Evolutionary conservation across 2,329 filamentous ascomycete species (phyloP), one percentile per base, ranked within the genome.

Genomic region (Huntiella abstrusa): DNA sequence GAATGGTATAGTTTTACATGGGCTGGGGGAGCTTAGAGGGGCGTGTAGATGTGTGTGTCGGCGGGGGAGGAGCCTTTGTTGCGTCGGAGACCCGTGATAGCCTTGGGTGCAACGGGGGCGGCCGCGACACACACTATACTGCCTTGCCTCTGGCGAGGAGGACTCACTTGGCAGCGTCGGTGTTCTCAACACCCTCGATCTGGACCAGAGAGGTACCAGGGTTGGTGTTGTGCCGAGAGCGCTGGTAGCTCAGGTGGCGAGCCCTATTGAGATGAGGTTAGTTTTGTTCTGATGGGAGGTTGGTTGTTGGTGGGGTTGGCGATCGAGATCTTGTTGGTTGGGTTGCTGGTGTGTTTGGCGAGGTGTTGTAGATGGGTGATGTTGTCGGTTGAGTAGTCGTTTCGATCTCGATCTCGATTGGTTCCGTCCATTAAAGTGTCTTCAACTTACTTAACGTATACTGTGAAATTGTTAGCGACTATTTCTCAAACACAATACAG

Each of bases 201-300:
- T 95, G 91, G 72, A 98, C 82, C 70, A 96, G 75, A 65, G 83
- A 83, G 60, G 83, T 92, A 70, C 80, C 80, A 59, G 88, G 81
- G 75, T 83, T 86, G 64, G 80, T 86, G 70, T 75, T 81, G 71
- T 84, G 83, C 75, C 92, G 88, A 66, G 81, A 82, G 69, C 88
- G 83, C 77, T 93, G 81, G 77, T 94, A 95, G 72, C 82, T 88
- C 71, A 96, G 73, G 80, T 96, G 88, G 71, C 86, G 87, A 75
- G 86, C 88, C 85, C 84, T 92, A 47, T 43, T 40, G 47, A 51
- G 47, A 51, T 47, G 41, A 41, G 22, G 38, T 19, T 46, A 37
- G 53, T 54, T 42, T 28, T 7, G 7, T 10, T 10, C 22, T 28
- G 6, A 3, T 28, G 22, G 3, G 22, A 28, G 1, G 22, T 10